Evolutionary conservation across 441 rosid species (phyloP), one percentile per base, ranked within the genome.

Genomic region (Aleurites moluccanus): DNA sequence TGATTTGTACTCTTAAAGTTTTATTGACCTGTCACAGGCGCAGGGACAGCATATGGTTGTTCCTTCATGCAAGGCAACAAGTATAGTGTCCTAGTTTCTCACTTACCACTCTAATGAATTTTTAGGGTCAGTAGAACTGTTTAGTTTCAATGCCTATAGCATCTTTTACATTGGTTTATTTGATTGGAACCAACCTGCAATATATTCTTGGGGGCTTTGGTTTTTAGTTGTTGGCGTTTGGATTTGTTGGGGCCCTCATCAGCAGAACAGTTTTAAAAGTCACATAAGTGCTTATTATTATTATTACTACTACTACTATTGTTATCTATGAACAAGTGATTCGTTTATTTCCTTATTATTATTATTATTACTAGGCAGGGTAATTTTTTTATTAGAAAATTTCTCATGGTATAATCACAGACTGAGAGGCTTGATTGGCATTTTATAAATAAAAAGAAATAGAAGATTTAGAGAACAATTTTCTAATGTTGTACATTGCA

Each of bases 1-100:
- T 57, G 55, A 2, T 35, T 20, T 66, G 40, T 44, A 67, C 57
- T 55, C 75, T 71, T 59, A 72, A 18, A 44, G 47, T 57, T 62
- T 60, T 30, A 64, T 66, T 73, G 40, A 72, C 76, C 80, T 27
- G 27, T 83, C 73, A 75, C 88, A 88, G 89, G 88, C 56, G 45
- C 87, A 79, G 76, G 85, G 85, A 57, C 87, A 78, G 83, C 84
- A 86, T 79, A 82, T 82, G 87, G 72, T 85, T 11, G 74, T 80
- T 76, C 88, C 86, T 47, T 79, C 57, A 77, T 87, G 90, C 88
- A 80, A 61, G 90, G 90, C 60, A 81, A 85, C 20, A 80, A 84
- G 73, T 84, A 86, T 84, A 84, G 85, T 28, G 33, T 33, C 35
- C n/a, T 49, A 55, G 75, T 73, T 21, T 66, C 62, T 18, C 57